Evolutionary conservation across 306 rosid species (phyloP).

Genomic region (Citrullus amarus): DNA sequence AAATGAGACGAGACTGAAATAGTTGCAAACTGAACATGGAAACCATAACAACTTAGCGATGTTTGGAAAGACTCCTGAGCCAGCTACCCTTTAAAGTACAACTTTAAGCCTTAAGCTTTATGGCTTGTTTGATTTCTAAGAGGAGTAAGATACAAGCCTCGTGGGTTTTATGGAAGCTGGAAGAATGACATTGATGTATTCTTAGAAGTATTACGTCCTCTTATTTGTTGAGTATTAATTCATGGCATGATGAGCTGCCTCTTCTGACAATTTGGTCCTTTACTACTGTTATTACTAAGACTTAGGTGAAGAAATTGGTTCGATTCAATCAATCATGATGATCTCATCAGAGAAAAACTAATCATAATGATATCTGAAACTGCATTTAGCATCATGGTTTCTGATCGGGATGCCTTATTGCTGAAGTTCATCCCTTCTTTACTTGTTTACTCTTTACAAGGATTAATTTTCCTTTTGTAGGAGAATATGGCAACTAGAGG

Average conservation of each 20-base stretch:
- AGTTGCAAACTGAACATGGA: neutral
- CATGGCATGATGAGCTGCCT: neutral
- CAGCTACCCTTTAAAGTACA: neutral
- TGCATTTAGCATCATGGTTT: neutral
- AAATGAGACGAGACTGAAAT: neutral
- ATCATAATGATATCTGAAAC: neutral
- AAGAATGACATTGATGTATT: neutral
- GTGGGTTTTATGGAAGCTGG: neutral
- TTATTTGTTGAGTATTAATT: neutral
- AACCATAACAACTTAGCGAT: neutral
- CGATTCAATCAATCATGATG: neutral
- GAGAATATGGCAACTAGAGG: constrained; percentile 72
- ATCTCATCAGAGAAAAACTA: neutral
- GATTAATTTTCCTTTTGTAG: constrained; percentile 2
- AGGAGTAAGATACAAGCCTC: neutral
- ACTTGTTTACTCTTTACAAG: neutral
- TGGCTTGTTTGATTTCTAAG: neutral
- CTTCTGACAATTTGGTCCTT: neutral
- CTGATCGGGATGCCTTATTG: neutral
- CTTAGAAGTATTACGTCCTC: neutral
- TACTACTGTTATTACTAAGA: neutral
- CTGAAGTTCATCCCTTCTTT: neutral
- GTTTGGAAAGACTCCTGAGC: neutral
- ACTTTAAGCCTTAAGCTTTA: neutral
- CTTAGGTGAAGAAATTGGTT: neutral